Evolutionary conservation across 768 basidiomycete species (phyloP), one percentile per base, ranked within the genome.

Genomic region (Suillus occidentalis): DNA sequence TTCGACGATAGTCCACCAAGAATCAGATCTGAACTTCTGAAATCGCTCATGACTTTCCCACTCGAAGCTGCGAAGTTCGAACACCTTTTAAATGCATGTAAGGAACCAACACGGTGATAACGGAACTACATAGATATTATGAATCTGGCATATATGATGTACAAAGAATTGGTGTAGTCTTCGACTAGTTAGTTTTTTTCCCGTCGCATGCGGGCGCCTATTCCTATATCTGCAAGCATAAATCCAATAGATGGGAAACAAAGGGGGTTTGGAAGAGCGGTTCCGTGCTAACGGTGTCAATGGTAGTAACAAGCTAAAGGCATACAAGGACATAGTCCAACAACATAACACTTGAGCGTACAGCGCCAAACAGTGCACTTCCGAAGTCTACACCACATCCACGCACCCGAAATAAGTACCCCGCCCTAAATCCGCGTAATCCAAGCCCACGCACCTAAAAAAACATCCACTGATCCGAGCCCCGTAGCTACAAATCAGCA

Each of bases 301-400:
- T 40, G 56, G 45, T 61, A 60, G 70, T 62, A 72, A 72, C 67
- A 68, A 66, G 69, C 68, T 74, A 75, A 66, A 73, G 60, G 67
- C 68, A 75, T 73, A 76, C 72, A 75, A 43, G 45, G 62, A 67
- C 64, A 69, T n/a, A 39, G 65, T 67, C 70, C 68, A 63, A 69
- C 67, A 74, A 61, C 47, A 68, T 60, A 52, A 42, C 65, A 47
- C 22, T 62, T 60, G 61, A 77, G 57, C 69, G 66, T 76, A 76
- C 74, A 75, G 63, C 67, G 53, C 34, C 58, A 63, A 61, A 62
- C 25, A 9, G 25, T 60, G 28, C 42, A 68, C 49, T 31, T 65
- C 39, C 55, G 37, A 62, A 47, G 28, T 73, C 65, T 75, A 69
- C 31, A 36, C 22, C 58, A 56, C 55, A 68, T 69, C 52, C 69